Base-by-base conservation (phyloP, 2,329 filamentous ascomycete species). In the Epichloe baconii region DNA sequence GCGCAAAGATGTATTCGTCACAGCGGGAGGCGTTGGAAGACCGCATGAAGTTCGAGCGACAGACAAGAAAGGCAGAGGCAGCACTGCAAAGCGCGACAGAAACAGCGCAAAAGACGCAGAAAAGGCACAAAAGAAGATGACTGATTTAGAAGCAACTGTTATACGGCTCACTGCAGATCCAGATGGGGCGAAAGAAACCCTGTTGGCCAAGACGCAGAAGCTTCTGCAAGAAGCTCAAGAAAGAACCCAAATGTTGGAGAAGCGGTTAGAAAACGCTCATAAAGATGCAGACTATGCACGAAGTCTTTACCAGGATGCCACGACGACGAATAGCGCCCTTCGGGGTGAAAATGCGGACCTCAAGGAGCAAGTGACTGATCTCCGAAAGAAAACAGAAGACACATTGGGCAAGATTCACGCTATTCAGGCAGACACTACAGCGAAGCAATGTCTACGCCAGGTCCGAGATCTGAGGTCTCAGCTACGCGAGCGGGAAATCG, bases 261-360 rank as follows among this genome's bases (percentile, higher is more conserved):
- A 64, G 50, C 67, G 66, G 19, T 60, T 68, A 5, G 67, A 68
- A 49, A 65, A 68, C 5, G 63, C 70, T 4, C 65, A 75, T 31
- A 68, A 67, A 14, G 77, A 81, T 4, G 66, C 74, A 26, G 77
- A 80, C 2, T 86, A 81, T 58, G 67, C 73, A 12, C 74, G 78
- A 49, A 70, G 71, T 4, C 68, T 74, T 10, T 86, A 85, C 58
- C 82, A 84, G 57, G 69, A 75, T 21, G 74, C 76, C 1, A 79
- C 77, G 8, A 71, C 72, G 35, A 62, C 68, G 1, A 73, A 72
- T 2, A 66, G 67, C 14, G 67, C 70, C 15, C 64, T 79, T 3
- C 64, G 66, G 19, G 59, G 65, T 2, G 73, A 79, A 57, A 77
- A 76, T 55, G 63, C 62, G 17, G 65, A 69, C 7, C 68, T 83